Conservation (phyloP, 169 alveolate genomes). For the Eimeria brunetti region DNA sequence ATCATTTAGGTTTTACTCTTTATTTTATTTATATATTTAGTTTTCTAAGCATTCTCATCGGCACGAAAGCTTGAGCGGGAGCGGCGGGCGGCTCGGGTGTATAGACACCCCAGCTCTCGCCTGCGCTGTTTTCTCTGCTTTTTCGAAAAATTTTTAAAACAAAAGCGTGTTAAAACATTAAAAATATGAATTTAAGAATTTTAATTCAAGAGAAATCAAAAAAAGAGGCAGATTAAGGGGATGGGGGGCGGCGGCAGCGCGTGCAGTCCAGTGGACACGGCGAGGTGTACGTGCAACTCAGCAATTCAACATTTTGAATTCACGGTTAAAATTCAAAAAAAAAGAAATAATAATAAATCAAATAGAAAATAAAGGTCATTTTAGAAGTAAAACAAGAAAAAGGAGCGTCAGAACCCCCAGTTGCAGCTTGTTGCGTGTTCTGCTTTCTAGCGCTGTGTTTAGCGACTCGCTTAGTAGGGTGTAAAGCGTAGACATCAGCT, state of each 20-base stretch:
- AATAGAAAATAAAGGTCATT: too few relatives aligned
- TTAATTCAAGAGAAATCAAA: not conserved
- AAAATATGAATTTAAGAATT: not conserved
- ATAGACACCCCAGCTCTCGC: constrained; percentile 9
- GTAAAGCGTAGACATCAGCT: too few relatives aligned
- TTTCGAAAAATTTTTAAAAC: not conserved
- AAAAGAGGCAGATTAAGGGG: not conserved
- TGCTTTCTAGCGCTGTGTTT: too few relatives aligned
- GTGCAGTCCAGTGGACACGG: not conserved
- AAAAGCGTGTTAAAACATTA: not conserved
- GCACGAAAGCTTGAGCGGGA: too few relatives aligned
- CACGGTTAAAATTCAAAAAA: too few relatives aligned
- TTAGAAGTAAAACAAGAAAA: too few relatives aligned
- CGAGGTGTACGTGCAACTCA: not conserved
- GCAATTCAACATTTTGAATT: not conserved
- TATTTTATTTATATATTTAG: too few relatives aligned
- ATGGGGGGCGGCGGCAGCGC: not conserved
- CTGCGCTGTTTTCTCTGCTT: too few relatives aligned
- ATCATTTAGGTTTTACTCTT: not conserved
- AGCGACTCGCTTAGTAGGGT: too few relatives aligned
- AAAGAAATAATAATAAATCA: too few relatives aligned
- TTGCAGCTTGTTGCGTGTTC: too few relatives aligned
- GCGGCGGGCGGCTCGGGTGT: not conserved
- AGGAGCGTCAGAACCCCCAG: not conserved
- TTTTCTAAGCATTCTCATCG: too few relatives aligned